A percentile compares a stretch with the other conserved stretches of the same genome.
Conservation (phyloP, 176 grass and related monocot species). For the Aegilops bicornis region DNA sequence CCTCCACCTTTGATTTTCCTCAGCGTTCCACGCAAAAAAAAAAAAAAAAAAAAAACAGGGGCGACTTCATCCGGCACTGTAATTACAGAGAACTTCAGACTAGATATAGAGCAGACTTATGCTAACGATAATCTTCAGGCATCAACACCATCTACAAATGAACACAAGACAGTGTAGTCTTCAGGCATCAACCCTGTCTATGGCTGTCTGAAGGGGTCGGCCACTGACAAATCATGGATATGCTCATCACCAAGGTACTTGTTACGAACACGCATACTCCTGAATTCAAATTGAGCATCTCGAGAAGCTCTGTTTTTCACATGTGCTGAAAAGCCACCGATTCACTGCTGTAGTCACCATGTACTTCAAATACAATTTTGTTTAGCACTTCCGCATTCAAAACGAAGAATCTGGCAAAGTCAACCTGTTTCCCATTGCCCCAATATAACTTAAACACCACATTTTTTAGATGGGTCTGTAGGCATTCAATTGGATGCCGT, state of each 20-base stretch:
- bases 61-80: no score
- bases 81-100: no score
- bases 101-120: no score
- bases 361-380: background rate
- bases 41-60: no score
- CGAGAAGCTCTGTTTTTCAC: background rate
- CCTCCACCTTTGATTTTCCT: no score
- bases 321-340: background rate
- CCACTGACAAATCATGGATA: no score
- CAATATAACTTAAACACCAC: background rate
- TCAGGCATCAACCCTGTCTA: no score
- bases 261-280: background rate
- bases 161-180: no score
- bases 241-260: background rate
- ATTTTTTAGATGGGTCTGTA: background rate
- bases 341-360: background rate
- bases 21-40: no score
- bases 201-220: no score
- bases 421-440: background rate
- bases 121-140: background rate
- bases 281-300: background rate
- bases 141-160: no score
- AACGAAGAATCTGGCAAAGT: background rate
- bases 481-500: background rate
- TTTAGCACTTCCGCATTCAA: background rate